Conservation (phyloP, 2,329 filamentous ascomycete species). For the Aspergillus sp. region DNA sequence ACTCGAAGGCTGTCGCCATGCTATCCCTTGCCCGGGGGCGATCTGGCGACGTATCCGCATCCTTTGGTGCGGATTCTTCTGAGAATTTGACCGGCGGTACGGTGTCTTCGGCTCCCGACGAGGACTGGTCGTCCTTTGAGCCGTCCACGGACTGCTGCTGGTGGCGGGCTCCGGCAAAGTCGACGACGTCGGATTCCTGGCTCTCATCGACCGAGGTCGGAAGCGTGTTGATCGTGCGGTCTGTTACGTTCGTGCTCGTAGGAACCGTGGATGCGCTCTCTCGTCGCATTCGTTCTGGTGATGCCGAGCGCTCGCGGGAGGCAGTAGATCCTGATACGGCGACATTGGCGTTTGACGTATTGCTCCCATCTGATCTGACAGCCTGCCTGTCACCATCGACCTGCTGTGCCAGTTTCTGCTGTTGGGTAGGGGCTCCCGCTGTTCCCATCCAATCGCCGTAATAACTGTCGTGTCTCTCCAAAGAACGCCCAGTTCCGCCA, state of each 20-base stretch:
- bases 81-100: not conserved
- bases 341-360: slow-evolving; percentile 10
- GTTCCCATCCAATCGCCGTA: slow-evolving; percentile 47
- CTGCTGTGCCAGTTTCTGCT: slow-evolving; percentile 9
- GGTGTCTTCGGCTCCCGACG: not conserved
- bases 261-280: slow-evolving; percentile 26
- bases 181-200: slow-evolving; percentile 6
- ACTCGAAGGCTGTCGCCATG: slow-evolving; percentile 20
- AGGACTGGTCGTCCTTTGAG: slow-evolving; percentile 6
- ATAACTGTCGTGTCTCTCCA: slow-evolving; percentile 29
- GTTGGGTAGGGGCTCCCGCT: slow-evolving; percentile 23
- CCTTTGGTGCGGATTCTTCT: not conserved
- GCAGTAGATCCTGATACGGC: slow-evolving; percentile 7
- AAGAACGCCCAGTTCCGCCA: slow-evolving; percentile 6
- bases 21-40: slow-evolving; percentile 17
- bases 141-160: slow-evolving; percentile 5
- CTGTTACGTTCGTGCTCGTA: slow-evolving; percentile 25
- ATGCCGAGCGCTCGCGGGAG: slow-evolving; percentile 7
- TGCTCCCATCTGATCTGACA: slow-evolving; percentile 2
- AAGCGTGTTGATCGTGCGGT: slow-evolving; percentile 24
- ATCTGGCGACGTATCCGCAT: not conserved
- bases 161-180: slow-evolving; percentile 5
- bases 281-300: slow-evolving; percentile 13
- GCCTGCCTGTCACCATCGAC: slow-evolving; percentile 2
- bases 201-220: slow-evolving; percentile 24